Evolutionary conservation across 768 basidiomycete genomes (phyloP), one percentile per base, ranked within the genome.

Genomic region (Amanita jacksonii): DNA sequence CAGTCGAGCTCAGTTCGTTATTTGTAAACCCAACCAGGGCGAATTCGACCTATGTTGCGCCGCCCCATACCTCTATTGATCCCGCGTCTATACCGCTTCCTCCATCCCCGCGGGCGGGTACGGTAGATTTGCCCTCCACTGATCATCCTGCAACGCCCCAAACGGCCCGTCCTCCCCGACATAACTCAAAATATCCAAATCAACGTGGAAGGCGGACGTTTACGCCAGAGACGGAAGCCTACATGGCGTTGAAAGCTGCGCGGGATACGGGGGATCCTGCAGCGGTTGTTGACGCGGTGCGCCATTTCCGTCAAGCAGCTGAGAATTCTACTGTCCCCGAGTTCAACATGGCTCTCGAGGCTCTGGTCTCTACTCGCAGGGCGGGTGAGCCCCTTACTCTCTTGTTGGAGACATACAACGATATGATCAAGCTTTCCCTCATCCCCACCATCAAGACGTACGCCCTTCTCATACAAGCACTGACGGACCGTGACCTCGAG

Each of bases 401-500:
- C 32, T 61, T 89, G 28, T 58, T 85, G 42, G 73, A 79, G 38
- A 70, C 79, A 2, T 93, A 92, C 64, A 75, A 86, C 50, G 67
- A 76, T 38, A 77, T 93, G 70, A 62, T 90, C 45, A 62, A 69
- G 20, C 68, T 63, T 23, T 72, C 75, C 13, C 57, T 91, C 3
- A 54, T 73, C 0, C 89, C 92, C 7, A 81, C 80, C 40, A 45
- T 63, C 9, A 52, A 58, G 34, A 89, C 86, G 0, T 90, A 87
- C 58, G 55, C 66, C 22, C 57, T 61, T 27, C 66, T 90, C 35
- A 76, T 94, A 44, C 49, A 58, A 0, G 76, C 76, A 0, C 71
- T 92, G 45, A 73, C 76, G 3, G 62, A 69, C 20, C 79, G 90
- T 31, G 86, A 90, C 52, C 52, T 61, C 3, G 87, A 91, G 53